Conservation (phyloP, 2,329 filamentous ascomycete species). For the Erysiphe neolycopersici region DNA sequence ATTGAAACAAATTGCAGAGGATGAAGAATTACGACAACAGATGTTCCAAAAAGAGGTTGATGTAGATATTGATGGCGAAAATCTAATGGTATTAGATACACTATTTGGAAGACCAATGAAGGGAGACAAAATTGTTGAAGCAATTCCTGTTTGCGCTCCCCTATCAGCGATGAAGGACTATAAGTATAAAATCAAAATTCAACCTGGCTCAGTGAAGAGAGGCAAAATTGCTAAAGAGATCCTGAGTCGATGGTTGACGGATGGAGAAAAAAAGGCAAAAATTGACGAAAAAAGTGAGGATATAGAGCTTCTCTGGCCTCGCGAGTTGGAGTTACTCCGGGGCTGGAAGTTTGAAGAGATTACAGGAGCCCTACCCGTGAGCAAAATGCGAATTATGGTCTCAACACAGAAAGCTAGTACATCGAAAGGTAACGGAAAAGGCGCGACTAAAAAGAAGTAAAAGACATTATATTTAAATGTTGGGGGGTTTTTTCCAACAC, state of each 20-base stretch:
- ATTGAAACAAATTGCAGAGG: conserved; percentile 47
- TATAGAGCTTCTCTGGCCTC: conserved; percentile 54
- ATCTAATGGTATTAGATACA: conserved; percentile 30
- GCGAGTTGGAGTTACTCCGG: conserved; percentile 65
- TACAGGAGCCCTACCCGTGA: conserved; percentile 53
- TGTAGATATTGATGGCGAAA: conserved; percentile 31
- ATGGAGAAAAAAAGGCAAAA: conserved; percentile 25
- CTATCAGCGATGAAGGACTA: conserved; percentile 37
- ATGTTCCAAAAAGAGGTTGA: conserved; percentile 29
- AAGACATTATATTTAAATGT: too few relatives aligned
- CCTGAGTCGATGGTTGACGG: conserved; percentile 51
- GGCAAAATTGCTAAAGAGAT: conserved; percentile 86
- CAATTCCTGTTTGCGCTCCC: conserved; percentile 35
- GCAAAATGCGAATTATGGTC: conserved; percentile 58
- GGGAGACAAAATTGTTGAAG: conserved; percentile 59
- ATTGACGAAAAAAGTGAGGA: conserved; percentile 34
- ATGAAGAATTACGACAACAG: conserved; percentile 39
- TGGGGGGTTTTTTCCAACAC: too few relatives aligned
- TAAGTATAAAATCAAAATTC: conserved; percentile 89
- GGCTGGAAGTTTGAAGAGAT: conserved; percentile 59
- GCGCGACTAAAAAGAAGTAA: conserved; percentile 7
- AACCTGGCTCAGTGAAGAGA: conserved; percentile 74
- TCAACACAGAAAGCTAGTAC: conserved; percentile 21
- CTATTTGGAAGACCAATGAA: conserved; percentile 54
- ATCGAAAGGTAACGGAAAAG: conserved; percentile 7